Percentiles rank a stretch among this genome's conserved stretches.
Evolutionary conservation across 768 basidiomycete species (phyloP).

Genomic region (Mrakia gelida): DNA sequence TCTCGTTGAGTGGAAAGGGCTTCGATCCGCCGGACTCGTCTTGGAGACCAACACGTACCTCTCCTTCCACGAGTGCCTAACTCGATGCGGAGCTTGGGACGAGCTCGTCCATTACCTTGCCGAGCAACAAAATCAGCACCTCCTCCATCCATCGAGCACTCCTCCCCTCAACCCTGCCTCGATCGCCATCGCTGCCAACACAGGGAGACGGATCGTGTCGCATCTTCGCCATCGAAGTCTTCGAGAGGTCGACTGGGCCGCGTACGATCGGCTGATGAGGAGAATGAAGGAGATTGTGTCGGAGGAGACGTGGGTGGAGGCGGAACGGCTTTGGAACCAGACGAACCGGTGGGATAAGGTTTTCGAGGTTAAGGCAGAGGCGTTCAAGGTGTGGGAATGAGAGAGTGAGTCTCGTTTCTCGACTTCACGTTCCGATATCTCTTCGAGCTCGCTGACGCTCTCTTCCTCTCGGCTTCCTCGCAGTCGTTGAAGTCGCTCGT

Average conservation of each 20-base stretch:
- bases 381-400: too few relatives aligned
- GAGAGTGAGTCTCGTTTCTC: too few relatives aligned
- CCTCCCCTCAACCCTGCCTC: neutral
- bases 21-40: neutral
- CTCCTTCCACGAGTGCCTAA: neutral
- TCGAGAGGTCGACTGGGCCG: neutral
- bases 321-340: neutral
- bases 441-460: too few relatives aligned
- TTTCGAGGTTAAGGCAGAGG: too few relatives aligned
- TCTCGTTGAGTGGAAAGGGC: neutral
- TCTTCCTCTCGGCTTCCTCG: too few relatives aligned
- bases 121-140: neutral
- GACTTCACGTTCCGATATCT: too few relatives aligned
- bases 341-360: neutral
- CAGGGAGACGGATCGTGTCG: neutral
- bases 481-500: too few relatives aligned
- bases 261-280: neutral
- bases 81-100: slow-evolving; percentile 1
- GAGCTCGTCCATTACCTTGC: neutral
- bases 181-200: neutral
- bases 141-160: neutral
- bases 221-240: neutral
- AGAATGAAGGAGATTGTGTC: neutral
- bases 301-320: neutral
- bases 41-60: neutral